Base-by-base conservation (phyloP, 1,284 basidiomycete genomes). In the Pseudozyma tsukubaensis region DNA sequence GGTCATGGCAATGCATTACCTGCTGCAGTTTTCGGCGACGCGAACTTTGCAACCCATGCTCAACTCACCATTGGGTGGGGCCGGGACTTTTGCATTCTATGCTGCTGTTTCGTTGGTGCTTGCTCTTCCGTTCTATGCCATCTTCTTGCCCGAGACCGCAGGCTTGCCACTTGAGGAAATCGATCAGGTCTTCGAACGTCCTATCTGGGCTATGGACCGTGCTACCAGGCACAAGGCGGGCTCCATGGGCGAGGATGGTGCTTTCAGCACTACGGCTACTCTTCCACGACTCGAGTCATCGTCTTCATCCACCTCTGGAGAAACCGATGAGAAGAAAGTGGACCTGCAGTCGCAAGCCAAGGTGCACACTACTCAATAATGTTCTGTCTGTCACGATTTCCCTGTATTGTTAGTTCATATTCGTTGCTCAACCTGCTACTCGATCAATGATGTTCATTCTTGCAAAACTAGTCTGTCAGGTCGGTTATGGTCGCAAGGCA, bases 111-210 rank as follows among this genome's bases (percentile, higher is more conserved):
- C 59, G 40, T 16, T 69, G 37, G 59, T 58, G 1, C 36, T 55
- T 4, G 59, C 66, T 8, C 50, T 69, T 3, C 66, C 66, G 13
- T 62, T 69, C 48, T 69, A 69, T 47, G 54, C 59, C 12, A 43
- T 69, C 50, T 69, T 69, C 55, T 29, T 69, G 49, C 66, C 66
- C 37, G 66, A 69, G 48, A 69, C 66, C 3, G 50, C 66, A 5
- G 66, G 66, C 14, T 21, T 53, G 66, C 54, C 53, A 4, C 59
- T 69, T n/a, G 66, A 69, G 50, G 45, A 48, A 34, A 62, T 69
- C 51, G 66, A 69, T 44, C 42, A 59, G 51, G 53, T 69, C 2
- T 69, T 69, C 42, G 55, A 69, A 6, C 48, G 60, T 7, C 47
- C 59, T 18, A 40, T 56, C 12, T 69, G 59, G 59, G 18, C 42